Conservation (phyloP, 306 rosid genomes). For the Malus sylvestris region DNA sequence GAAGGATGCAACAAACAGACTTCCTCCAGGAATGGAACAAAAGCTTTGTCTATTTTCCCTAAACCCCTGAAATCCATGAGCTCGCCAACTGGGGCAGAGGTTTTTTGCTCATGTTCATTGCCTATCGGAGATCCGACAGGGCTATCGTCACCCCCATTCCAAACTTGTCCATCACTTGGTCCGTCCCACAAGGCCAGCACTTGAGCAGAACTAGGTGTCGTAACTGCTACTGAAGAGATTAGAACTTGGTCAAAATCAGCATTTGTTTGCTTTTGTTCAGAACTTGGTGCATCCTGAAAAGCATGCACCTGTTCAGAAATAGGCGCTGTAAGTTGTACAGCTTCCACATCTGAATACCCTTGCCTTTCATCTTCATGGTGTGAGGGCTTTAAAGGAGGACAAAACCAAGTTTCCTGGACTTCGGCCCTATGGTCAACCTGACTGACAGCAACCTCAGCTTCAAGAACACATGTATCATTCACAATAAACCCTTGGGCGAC, state of each 20-base stretch:
- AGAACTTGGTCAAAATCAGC: background rate
- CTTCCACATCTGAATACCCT: background rate
- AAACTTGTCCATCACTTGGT: background rate
- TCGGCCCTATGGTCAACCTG: background rate
- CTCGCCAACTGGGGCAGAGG: background rate
- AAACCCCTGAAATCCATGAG: background rate
- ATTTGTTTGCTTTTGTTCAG: background rate
- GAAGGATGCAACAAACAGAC: background rate
- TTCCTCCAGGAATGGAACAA: background rate
- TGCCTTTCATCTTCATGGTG: background rate
- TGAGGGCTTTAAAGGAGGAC: background rate
- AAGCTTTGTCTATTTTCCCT: background rate
- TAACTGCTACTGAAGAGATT: background rate
- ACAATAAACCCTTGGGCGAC: background rate
- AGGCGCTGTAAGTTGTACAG: background rate
- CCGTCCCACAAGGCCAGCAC: background rate
- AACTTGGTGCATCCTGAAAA: background rate
- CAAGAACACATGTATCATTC: constrained; percentile 3
- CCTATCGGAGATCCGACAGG: background rate
- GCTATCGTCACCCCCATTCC: background rate
- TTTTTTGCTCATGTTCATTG: background rate
- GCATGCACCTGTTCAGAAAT: background rate
- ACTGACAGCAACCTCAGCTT: constrained; percentile 19
- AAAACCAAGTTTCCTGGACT: background rate
- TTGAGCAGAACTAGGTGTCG: background rate